A percentile compares a stretch with the other conserved stretches of the same genome.
phyloP scores from a whole-genome alignment of 169 alveolate species.

The Theileria annulata region DNA sequence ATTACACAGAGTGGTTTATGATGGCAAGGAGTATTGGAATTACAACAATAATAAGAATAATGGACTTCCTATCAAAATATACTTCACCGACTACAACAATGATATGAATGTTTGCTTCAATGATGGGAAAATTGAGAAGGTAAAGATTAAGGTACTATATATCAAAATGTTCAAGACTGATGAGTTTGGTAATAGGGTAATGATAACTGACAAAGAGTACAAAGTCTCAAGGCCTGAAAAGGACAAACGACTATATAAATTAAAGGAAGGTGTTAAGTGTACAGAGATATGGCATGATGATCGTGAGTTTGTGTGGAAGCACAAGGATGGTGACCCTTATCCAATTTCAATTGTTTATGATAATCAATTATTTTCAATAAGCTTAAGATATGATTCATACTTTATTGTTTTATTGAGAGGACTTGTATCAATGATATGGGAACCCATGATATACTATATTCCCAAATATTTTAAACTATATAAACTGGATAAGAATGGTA shows the following conservation, averaged over 20 bases:
- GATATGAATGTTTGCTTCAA: not conserved
- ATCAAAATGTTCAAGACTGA: not conserved
- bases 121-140: not conserved
- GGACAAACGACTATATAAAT: not conserved
- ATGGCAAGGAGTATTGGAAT: not conserved
- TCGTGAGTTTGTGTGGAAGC: not conserved
- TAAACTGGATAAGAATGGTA: not conserved
- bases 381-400: not conserved
- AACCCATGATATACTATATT: not conserved
- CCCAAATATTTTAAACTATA: not conserved
- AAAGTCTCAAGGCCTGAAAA: not conserved
- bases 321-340: not conserved
- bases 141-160: not conserved
- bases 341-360: not conserved
- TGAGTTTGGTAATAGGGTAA: not conserved
- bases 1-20: not conserved
- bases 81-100: not conserved
- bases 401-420: not conserved
- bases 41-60: too few relatives aligned
- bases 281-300: not conserved
- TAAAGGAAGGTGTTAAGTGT: not conserved
- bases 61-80: not conserved
- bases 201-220: not conserved
- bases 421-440: not conserved
- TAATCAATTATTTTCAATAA: not conserved